A percentile compares a stretch with the other conserved stretches of the same genome.
Evolutionary conservation across 106 monocot genomes (phyloP).

Genomic region (Apostasia ramifera): DNA sequence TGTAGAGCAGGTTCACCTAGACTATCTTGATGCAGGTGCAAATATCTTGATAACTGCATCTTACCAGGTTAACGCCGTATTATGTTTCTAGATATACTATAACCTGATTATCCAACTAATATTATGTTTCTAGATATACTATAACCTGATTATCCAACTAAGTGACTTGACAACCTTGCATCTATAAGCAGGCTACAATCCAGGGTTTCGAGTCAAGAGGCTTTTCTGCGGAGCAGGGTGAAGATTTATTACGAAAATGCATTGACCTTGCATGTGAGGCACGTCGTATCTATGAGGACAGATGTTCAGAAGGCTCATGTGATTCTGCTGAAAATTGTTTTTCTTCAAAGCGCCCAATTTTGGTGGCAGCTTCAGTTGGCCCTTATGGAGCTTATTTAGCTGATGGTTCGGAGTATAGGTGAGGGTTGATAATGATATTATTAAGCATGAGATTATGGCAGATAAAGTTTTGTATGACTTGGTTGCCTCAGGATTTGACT

Average conservation of each 20-base stretch:
- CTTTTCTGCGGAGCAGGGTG: conserved; percentile 56
- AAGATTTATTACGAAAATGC: conserved; percentile 58
- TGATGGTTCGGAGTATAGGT: conserved; percentile 89
- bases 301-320: conserved; percentile 3
- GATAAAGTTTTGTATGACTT: background rate
- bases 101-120: background rate
- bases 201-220: conserved; percentile 82
- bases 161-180: background rate
- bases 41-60: conserved; percentile 72
- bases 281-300: conserved; percentile 36
- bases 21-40: conserved; percentile 87
- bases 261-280: conserved; percentile 80
- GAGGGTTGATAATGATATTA: background rate
- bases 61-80: conserved; percentile 46
- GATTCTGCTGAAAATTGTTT: background rate
- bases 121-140: no score
- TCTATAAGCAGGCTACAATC: conserved; percentile 61
- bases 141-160: background rate
- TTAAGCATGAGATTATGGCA: background rate
- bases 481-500: background rate
- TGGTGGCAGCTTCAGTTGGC: conserved; percentile 77
- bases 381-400: conserved; percentile 94
- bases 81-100: background rate
- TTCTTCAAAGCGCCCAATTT: conserved; percentile 17
- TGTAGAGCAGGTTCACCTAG: conserved; percentile 65